Evolutionary conservation across 1,284 basidiomycete genomes (phyloP).

Genomic region (Caloboletus firmus): DNA sequence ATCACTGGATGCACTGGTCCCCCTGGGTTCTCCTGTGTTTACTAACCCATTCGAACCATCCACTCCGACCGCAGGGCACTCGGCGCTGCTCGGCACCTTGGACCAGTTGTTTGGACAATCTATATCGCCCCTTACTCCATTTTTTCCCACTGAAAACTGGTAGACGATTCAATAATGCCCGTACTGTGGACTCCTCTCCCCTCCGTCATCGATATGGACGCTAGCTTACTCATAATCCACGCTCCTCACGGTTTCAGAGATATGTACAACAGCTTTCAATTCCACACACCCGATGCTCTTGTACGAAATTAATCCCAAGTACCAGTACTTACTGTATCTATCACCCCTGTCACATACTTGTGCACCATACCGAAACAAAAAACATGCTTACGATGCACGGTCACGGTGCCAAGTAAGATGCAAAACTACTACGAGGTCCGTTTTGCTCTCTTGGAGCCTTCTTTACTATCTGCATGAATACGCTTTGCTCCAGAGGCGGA

Average conservation of each 20-base stretch:
- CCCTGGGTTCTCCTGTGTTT: constrained; percentile 31
- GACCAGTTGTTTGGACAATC: constrained; percentile 34
- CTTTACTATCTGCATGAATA: constrained; percentile 22
- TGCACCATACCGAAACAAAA: constrained; percentile 4
- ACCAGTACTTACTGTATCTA: constrained; percentile 17
- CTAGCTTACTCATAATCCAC: background rate
- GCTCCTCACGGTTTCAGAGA: constrained; percentile 1
- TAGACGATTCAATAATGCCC: constrained; percentile 9
- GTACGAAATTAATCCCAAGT: constrained; percentile 6
- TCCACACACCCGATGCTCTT: constrained; percentile 2
- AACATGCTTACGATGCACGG: constrained; percentile 1
- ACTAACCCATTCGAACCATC: constrained; percentile 33
- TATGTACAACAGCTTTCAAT: constrained; percentile 4
- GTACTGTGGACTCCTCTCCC: background rate
- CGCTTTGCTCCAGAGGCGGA: constrained; percentile 31
- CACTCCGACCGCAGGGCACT: background rate
- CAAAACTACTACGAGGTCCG: constrained; percentile 28
- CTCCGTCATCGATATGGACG: background rate
- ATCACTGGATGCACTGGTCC: constrained; percentile 2
- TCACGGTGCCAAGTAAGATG: background rate
- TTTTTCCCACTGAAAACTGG: constrained; percentile 12
- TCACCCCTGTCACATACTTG: constrained; percentile 3
- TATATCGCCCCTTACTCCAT: constrained; percentile 25
- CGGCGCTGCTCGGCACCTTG: constrained; percentile 21
- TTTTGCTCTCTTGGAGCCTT: constrained; percentile 48